Conservation (phyloP, 805 yeast genomes). For the Ogataea ramenticola region DNA sequence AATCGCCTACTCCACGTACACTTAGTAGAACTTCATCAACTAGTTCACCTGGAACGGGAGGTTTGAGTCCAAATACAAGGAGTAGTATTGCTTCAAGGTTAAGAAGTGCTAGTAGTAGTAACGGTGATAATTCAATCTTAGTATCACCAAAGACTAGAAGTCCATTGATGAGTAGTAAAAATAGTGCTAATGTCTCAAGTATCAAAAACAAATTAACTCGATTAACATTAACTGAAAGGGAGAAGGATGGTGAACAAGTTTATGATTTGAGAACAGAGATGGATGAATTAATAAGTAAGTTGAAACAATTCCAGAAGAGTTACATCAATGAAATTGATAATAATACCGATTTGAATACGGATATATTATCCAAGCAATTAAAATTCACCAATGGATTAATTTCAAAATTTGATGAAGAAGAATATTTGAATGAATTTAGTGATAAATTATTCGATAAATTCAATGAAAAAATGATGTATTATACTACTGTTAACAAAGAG, state of each 20-base stretch:
- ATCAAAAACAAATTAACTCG: not conserved
- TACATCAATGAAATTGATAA: not conserved
- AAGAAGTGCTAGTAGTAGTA: slow-evolving; percentile 7
- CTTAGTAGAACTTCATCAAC: slow-evolving; percentile 3
- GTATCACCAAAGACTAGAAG: not conserved
- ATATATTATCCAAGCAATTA: not conserved
- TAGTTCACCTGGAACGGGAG: too few relatives aligned
- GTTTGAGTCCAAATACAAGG: slow-evolving; percentile 4
- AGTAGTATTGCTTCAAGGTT: slow-evolving; percentile 7
- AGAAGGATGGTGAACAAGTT: not conserved
- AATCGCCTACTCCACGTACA: slow-evolving; percentile 8
- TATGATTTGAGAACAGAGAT: not conserved
- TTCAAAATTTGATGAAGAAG: not conserved
- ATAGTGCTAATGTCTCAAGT: not conserved
- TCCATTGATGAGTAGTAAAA: not conserved
- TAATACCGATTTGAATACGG: not conserved
- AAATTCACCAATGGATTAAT: not conserved
- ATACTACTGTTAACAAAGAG: not conserved
- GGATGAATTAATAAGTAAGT: not conserved
- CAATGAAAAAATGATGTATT: not conserved
- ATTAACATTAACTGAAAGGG: not conserved
- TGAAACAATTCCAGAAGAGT: not conserved
- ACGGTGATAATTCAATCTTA: not conserved
- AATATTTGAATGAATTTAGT: not conserved
- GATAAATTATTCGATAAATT: not conserved